phyloP scores from a whole-genome alignment of 768 basidiomycete genomes.

The Lactifluus echinatus region DNA sequence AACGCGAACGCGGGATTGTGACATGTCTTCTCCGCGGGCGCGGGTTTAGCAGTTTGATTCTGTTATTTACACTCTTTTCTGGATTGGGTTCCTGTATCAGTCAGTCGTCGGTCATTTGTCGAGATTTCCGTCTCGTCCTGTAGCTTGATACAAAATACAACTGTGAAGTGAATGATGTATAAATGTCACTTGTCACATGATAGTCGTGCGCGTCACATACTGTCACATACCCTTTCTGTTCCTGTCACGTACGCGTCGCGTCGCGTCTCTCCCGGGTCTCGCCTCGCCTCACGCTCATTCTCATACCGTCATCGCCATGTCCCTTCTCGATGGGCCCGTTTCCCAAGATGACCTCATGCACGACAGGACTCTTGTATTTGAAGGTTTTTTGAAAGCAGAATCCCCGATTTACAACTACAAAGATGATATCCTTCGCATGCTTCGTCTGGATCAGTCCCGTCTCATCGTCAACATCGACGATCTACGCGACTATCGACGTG shows the following conservation, averaged over 20 bases:
- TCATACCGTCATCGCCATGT: constrained; percentile 23
- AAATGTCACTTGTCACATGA: too few relatives aligned
- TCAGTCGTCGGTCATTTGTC: not conserved
- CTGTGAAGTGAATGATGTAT: too few relatives aligned
- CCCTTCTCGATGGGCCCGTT: constrained; percentile 44
- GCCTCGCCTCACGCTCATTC: not conserved
- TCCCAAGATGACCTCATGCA: constrained; percentile 63
- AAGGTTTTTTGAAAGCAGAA: constrained; percentile 72
- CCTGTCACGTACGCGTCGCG: not conserved
- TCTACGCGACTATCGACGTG: constrained; percentile 84
- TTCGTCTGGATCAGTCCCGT: constrained; percentile 74
- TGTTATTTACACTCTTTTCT: not conserved
- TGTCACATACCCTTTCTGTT: constrained; percentile 13
- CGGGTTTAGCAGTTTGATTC: not conserved
- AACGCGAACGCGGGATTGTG: not conserved
- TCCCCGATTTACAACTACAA: constrained; percentile 70
- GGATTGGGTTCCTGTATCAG: not conserved
- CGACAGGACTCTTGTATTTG: constrained; percentile 71
- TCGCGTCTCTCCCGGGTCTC: not conserved
- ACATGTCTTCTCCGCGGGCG: not conserved
- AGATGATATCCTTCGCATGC: constrained; percentile 75
- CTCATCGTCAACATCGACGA: constrained; percentile 95
- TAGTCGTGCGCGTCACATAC: constrained; percentile 22
- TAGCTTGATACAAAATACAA: too few relatives aligned
- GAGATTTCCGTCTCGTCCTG: not conserved